phyloP scores from a whole-genome alignment of 1,284 basidiomycete genomes.

The Malassezia cuniculi region DNA sequence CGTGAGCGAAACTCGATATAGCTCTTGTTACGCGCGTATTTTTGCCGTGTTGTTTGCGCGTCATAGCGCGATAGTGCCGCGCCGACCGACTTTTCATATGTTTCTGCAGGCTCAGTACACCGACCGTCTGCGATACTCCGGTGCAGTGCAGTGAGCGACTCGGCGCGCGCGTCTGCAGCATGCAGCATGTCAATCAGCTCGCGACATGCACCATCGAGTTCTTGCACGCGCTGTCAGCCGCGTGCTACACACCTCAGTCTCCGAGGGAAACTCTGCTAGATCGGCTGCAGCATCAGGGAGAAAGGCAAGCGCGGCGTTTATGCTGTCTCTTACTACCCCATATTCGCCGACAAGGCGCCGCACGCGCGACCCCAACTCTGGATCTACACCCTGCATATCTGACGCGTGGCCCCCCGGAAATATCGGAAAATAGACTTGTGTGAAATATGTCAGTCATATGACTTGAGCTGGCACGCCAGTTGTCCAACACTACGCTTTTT shows the following conservation, averaged over 20 bases:
- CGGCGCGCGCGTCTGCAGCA: slow-evolving; percentile 17
- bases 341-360: slow-evolving; percentile 6
- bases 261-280: slow-evolving; percentile 8
- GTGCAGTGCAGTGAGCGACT: slow-evolving; percentile 17
- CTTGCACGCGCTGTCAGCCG: slow-evolving; percentile 7
- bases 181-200: slow-evolving; percentile 26
- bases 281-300: slow-evolving; percentile 9
- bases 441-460: no score
- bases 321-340: neutral
- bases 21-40: slow-evolving; percentile 19
- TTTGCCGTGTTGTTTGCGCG: slow-evolving; percentile 22
- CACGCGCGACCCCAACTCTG: slow-evolving; percentile 9
- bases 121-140: no score
- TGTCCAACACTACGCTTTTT: neutral
- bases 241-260: neutral
- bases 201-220: slow-evolving; percentile 19
- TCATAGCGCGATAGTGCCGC: slow-evolving; percentile 13
- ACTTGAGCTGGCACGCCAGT: no score
- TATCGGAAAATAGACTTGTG: no score
- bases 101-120: slow-evolving; percentile 9
- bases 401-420: no score
- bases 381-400: no score
- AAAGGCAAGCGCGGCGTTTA: neutral
- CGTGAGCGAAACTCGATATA: slow-evolving; percentile 27
- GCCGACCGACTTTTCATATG: slow-evolving; percentile 15